Evolutionary conservation across 495 filamentous ascomycete genomes (phyloP), one percentile per base, ranked within the genome.

Genomic region (Clohesyomyces aquaticus): DNA sequence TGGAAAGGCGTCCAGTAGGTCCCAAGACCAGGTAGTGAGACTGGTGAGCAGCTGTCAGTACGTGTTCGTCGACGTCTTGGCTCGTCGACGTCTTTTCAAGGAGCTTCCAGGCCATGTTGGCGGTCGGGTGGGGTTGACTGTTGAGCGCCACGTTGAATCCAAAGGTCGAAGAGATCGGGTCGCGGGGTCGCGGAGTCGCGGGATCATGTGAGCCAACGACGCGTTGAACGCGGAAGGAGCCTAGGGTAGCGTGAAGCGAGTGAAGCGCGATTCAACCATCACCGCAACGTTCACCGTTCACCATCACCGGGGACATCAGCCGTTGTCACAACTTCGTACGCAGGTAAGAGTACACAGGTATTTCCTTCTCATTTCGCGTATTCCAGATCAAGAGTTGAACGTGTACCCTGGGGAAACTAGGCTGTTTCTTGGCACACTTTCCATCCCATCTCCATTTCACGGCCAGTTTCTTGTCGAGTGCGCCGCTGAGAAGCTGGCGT

Each of bases 171-270:
- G 32, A 38, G 32, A 38, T 14, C 14, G 32, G n/a, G n/a, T n/a
- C n/a, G 32, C 32, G 14, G 32, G 32, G 14, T 38, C 32, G 32
- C 32, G 32, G 32, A 38, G 14, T 18, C 45, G 16, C 45, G n/a
- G 45, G n/a, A n/a, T 48, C n/a, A 48, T 48, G 45, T 48, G 45
- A 18, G 22, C 6, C n/a, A 48, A 48, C 16, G 45, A 18, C 45
- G 22, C 22, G 16, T 18, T 48, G 4, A 6, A 48, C 6, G 45
- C 45, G 6, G 4, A 23, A 8, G 22, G 4, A 6, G 45, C 9
- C n/a, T 18, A 18, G 45, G 8, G 18, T n/a, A 18, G 45, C 4
- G 6, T 18, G 8, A 9, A 6, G 32, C 32, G 32, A 38, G 32
- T 14, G 6, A 6, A 14, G 32, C 32, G 32, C 32, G 14, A 38